Conservation (phyloP, 2,329 filamentous ascomycete genomes). For the Claviceps pazoutovae region DNA sequence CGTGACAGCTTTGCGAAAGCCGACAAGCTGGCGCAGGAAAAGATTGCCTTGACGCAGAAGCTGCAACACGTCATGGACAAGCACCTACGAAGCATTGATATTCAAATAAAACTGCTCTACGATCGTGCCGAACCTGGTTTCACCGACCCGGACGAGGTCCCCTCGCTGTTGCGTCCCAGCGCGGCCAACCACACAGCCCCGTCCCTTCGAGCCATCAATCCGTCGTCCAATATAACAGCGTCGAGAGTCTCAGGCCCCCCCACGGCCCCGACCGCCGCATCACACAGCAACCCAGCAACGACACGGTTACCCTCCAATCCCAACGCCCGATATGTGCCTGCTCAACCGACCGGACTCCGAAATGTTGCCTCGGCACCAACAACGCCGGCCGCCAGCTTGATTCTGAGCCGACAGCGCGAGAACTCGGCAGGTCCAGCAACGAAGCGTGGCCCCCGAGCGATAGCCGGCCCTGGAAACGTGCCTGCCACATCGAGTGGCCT, state of each 20-base stretch:
- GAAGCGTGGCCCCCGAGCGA: constrained; percentile 39
- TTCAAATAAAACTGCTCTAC: constrained; percentile 46
- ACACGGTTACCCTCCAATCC: constrained; percentile 28
- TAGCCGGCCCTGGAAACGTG: constrained; percentile 30
- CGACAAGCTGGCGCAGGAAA: constrained; percentile 60
- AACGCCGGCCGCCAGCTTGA: constrained; percentile 46
- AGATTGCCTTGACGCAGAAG: constrained; percentile 55
- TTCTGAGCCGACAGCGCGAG: constrained; percentile 42
- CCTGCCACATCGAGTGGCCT: constrained; percentile 42
- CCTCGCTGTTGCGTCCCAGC: constrained; percentile 46
- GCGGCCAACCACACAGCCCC: constrained; percentile 35
- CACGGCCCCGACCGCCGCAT: constrained; percentile 13
- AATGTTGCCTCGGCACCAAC: constrained; percentile 43
- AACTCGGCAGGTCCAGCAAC: constrained; percentile 45
- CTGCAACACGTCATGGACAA: constrained; percentile 45
- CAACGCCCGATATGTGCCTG: constrained; percentile 35
- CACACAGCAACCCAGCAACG: constrained; percentile 26
- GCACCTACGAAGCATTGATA: constrained; percentile 47
- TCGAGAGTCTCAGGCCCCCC: constrained; percentile 10
- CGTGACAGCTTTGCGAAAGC: constrained; percentile 53
- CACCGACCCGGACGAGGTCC: constrained; percentile 47
- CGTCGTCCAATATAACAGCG: constrained; percentile 22
- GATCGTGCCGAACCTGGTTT: constrained; percentile 49
- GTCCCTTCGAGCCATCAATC: constrained; percentile 28
- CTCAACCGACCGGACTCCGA: constrained; percentile 23